Evolutionary conservation across 202 grass and related monocot genomes (phyloP).

Genomic region (Thinopyrum obtusiflorum): DNA sequence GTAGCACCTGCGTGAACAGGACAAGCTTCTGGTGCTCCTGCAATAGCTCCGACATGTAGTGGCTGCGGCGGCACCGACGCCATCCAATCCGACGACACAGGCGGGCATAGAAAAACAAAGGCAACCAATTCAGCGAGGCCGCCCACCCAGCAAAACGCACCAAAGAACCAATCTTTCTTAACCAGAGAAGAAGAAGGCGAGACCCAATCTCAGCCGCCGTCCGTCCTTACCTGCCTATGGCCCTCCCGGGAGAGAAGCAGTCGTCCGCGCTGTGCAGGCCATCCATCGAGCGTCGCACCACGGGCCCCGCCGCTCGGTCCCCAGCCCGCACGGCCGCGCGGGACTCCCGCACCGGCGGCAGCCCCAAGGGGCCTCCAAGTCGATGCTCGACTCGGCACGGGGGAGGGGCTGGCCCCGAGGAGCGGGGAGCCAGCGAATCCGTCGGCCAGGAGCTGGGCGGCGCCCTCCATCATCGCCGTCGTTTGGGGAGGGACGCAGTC

Average conservation of each 20-base stretch:
- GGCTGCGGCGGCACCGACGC: conserved; percentile 45
- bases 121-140: conserved; percentile 38
- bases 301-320: too few relatives aligned
- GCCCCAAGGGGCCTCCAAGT: too few relatives aligned
- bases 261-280: conserved; percentile 57
- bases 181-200: not conserved
- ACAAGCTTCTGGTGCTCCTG: conserved; percentile 87
- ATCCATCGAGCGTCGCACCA: too few relatives aligned
- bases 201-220: conserved; percentile 10
- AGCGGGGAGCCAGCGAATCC: too few relatives aligned
- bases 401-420: too few relatives aligned
- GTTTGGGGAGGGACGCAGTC: too few relatives aligned
- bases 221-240: conserved; percentile 49
- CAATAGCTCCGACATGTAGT: conserved; percentile 86
- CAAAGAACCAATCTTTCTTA: conserved; percentile 20
- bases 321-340: too few relatives aligned
- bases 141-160: not conserved
- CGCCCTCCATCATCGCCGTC: too few relatives aligned
- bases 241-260: conserved; percentile 66
- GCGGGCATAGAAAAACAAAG: not conserved
- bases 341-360: too few relatives aligned
- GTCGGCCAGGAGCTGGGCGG: too few relatives aligned
- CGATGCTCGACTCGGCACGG: too few relatives aligned
- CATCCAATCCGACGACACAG: conserved; percentile 29
- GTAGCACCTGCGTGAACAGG: conserved; percentile 94